These are phyloP conservation scores for Dysphania ambrosioides DNA, from an alignment of 148 eudicot genomes.

Conservation along the genomic window DNA sequence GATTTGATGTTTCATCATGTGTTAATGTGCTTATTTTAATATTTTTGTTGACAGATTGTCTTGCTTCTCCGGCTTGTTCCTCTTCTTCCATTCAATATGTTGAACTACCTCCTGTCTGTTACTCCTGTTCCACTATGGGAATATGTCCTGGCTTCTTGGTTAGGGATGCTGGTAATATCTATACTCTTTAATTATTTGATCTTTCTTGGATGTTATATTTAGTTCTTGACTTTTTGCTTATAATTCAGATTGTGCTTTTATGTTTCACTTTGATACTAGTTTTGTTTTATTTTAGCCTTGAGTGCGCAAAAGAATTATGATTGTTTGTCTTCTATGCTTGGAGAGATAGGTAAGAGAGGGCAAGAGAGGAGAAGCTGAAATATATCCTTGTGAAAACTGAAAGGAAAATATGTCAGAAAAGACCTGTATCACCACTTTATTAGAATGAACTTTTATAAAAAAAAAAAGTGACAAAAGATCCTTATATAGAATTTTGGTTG, in stretches of 20 bases:
- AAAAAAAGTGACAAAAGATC: too few species aligned
- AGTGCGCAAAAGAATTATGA: not conserved
- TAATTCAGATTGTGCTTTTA: not conserved
- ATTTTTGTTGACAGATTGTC: conserved; percentile 58
- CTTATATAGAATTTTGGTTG: too few species aligned
- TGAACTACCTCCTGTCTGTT: conserved; percentile 91
- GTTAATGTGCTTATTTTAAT: too few species aligned
- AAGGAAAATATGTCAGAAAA: too few species aligned
- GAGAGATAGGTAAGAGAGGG: not conserved
- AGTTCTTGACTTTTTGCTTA: not conserved
- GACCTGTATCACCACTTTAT: too few species aligned
- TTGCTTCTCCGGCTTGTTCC: conserved; percentile 93
- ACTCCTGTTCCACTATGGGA: conserved; percentile 78
- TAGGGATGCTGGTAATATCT: conserved; percentile 98
- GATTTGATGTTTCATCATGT: conserved; percentile 2
- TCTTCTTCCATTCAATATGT: conserved; percentile 79
- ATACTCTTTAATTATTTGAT: conserved; percentile 8
- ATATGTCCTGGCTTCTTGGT: conserved; percentile 87
- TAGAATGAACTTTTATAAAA: too few species aligned
- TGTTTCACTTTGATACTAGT: not conserved
- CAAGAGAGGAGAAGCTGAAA: too few species aligned
- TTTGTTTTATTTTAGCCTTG: not conserved
- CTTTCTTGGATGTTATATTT: not conserved
- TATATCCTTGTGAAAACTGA: too few species aligned
- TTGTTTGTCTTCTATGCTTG: not conserved